Percentiles rank a stretch among this genome's conserved stretches.
Evolutionary conservation across 495 filamentous ascomycete genomes (phyloP).

Genomic region (Penicillium soppii): DNA sequence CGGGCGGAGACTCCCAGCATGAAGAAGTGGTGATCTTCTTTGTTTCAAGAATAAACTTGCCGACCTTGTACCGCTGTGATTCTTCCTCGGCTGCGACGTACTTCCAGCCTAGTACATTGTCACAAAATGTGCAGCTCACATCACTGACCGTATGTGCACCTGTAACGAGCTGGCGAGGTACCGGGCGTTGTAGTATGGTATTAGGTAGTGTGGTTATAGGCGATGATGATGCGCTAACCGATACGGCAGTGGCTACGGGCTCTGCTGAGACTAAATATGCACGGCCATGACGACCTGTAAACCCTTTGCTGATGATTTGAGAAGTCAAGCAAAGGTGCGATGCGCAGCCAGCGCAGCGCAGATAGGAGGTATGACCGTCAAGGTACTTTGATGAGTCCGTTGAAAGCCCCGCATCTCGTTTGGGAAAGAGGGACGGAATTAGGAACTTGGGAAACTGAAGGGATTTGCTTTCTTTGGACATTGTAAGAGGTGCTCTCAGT

Average conservation of each 20-base stretch:
- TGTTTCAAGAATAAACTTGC: constrained; percentile 94
- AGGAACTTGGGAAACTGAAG: constrained; percentile 48
- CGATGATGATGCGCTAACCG: constrained; percentile 32
- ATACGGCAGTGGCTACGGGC: constrained; percentile 24
- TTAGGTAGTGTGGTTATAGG: constrained; percentile 45
- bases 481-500: too few species aligned
- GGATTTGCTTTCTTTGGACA: constrained; percentile 16
- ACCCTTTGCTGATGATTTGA: constrained; percentile 88
- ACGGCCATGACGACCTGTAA: constrained; percentile 90
- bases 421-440: constrained; percentile 51
- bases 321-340: constrained; percentile 71
- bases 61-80: constrained; percentile 86
- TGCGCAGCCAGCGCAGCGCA: constrained; percentile 73
- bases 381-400: constrained; percentile 37
- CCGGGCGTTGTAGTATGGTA: constrained; percentile 59
- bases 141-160: constrained; percentile 66
- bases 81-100: constrained; percentile 83
- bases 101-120: constrained; percentile 82
- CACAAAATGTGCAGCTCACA: constrained; percentile 60
- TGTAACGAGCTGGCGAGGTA: constrained; percentile 74
- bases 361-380: constrained; percentile 51
- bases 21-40: constrained; percentile 63
- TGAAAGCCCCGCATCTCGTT: constrained; percentile 25
- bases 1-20: constrained; percentile 63
- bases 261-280: constrained; percentile 75